These are phyloP conservation scores for Apiospora rasikravindrae DNA, from an alignment of 2,329 filamentous ascomycete species.

Conservation along the genomic window DNA sequence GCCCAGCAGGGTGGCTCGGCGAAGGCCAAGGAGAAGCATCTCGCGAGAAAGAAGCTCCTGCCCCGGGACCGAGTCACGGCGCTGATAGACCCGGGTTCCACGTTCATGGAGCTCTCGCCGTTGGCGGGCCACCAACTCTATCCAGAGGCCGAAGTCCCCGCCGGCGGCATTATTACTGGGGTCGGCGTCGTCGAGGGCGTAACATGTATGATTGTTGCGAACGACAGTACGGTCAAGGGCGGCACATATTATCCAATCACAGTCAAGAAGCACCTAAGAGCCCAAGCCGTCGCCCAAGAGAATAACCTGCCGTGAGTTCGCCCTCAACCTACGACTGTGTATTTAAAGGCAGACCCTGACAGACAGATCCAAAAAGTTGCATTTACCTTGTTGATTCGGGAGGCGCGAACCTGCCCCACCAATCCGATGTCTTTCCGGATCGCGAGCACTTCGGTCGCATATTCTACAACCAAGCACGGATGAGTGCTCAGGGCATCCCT, in stretches of 20 bases:
- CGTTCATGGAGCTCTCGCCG: conserved; percentile 92
- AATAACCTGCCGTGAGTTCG: conserved; percentile 71
- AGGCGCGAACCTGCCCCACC: conserved; percentile 91
- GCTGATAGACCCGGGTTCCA: conserved; percentile 85
- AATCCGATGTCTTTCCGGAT: conserved; percentile 95
- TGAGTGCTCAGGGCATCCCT: conserved; percentile 87
- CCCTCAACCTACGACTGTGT: not conserved
- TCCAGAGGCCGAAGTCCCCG: conserved; percentile 83
- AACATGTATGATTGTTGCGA: conserved; percentile 90
- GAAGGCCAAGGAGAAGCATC: conserved; percentile 86
- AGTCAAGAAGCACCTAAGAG: conserved; percentile 94
- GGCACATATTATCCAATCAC: conserved; percentile 97
- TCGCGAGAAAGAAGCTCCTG: conserved; percentile 90
- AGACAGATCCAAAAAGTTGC: conserved; percentile 61
- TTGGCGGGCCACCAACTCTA: conserved; percentile 88
- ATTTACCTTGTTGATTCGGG: conserved; percentile 97
- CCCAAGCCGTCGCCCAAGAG: conserved; percentile 88
- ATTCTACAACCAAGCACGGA: conserved; percentile 96
- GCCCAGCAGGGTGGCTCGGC: conserved; percentile 78
- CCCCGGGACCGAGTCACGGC: conserved; percentile 87
- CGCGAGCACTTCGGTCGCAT: conserved; percentile 94
- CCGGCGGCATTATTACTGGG: conserved; percentile 90
- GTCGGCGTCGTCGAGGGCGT: conserved; percentile 90
- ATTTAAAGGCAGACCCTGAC: not conserved
- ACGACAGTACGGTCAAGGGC: conserved; percentile 96